These are phyloP conservation scores for Aspergillus tanneri DNA, from an alignment of 2,329 filamentous ascomycete species.

Conservation along the genomic window DNA sequence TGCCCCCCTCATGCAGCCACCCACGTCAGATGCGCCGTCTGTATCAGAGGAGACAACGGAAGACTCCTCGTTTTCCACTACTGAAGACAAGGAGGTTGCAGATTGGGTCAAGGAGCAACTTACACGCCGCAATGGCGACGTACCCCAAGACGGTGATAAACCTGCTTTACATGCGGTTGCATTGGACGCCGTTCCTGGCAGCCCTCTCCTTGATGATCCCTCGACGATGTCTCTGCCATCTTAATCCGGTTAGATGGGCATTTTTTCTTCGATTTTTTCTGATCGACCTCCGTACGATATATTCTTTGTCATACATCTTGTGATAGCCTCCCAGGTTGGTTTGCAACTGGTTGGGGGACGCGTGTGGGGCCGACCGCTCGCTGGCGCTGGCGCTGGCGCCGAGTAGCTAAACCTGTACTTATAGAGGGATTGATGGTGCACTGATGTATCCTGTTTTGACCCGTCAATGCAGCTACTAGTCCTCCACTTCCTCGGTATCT, in stretches of 20 bases:
- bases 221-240: conserved; percentile 8
- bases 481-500: neutral
- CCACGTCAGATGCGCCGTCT: conserved; percentile 64
- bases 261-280: neutral
- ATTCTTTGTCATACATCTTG: neutral
- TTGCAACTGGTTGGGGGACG: neutral
- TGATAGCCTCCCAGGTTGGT: neutral
- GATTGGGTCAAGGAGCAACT: conserved; percentile 77
- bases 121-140: conserved; percentile 62
- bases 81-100: conserved; percentile 78
- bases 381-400: neutral
- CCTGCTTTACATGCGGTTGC: conserved; percentile 88
- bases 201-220: conserved; percentile 34
- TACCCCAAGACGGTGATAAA: conserved; percentile 57
- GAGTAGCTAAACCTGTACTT: neutral
- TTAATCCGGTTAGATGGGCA: neutral
- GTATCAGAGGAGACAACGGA: conserved; percentile 33
- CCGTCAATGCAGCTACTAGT: neutral
- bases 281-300: neutral
- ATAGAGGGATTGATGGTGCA: neutral
- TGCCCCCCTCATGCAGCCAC: conserved; percentile 68
- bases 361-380: neutral
- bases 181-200: conserved; percentile 64
- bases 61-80: conserved; percentile 40
- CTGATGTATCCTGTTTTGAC: neutral